Percentiles rank a stretch among this genome's conserved stretches.
Conservation (phyloP, 2,329 filamentous ascomycete species). For the Xylaria arbuscula region DNA sequence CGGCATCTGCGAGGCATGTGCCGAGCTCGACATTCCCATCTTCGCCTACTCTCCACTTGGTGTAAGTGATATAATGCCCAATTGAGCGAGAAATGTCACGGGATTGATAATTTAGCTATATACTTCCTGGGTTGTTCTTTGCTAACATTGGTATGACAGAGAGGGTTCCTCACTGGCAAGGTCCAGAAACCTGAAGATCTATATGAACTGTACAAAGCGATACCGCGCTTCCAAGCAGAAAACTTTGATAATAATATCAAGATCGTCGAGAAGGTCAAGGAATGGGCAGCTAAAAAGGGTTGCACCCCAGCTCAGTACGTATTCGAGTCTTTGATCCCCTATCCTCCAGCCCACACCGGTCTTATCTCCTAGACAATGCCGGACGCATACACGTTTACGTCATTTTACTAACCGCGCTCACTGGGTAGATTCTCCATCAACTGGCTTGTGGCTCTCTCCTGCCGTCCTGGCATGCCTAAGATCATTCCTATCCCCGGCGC, state of each 20-base stretch:
- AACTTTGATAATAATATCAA: slow-evolving; percentile 36
- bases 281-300: slow-evolving; percentile 38
- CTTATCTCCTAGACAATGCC: neutral
- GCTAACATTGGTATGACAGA: slow-evolving; percentile 13
- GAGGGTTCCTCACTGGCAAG: slow-evolving; percentile 38
- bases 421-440: slow-evolving; percentile 38
- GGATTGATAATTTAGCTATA: neutral
- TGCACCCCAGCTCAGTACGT: slow-evolving; percentile 40
- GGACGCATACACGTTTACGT: neutral
- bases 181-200: slow-evolving; percentile 32
- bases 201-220: neutral
- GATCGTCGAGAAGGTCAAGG: slow-evolving; percentile 37
- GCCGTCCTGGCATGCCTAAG: slow-evolving; percentile 53
- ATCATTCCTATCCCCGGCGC: slow-evolving; percentile 65
- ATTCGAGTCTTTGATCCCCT: neutral
- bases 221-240: slow-evolving; percentile 35
- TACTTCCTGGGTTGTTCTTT: neutral
- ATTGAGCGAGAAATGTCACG: neutral
- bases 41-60: slow-evolving; percentile 64
- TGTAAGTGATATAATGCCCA: slow-evolving; percentile 6
- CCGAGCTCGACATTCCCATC: slow-evolving; percentile 65
- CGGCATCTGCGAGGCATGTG: slow-evolving; percentile 52
- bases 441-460: slow-evolving; percentile 41
- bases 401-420: neutral
- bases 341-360: neutral